phyloP scores from a whole-genome alignment of 768 basidiomycete genomes.

The Dioszegia aurantiaca region DNA sequence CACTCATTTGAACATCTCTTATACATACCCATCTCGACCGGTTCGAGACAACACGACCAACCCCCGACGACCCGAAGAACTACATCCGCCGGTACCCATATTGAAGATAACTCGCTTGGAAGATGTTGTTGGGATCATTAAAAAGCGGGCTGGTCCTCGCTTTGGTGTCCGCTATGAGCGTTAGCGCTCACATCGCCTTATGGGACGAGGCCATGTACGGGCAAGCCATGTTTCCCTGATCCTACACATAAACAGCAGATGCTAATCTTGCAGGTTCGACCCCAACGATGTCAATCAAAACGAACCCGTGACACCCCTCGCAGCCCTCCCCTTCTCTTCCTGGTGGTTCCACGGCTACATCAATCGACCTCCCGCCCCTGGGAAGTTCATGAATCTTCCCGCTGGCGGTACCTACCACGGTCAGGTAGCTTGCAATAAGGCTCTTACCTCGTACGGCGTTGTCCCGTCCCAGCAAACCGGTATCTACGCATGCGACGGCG shows the following conservation, averaged over 20 bases:
- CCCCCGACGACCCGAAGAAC: background rate
- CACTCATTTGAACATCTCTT: slow-evolving; percentile 2
- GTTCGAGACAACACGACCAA: background rate
- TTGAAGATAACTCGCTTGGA: background rate
- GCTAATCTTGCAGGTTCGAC: slow-evolving; percentile 24
- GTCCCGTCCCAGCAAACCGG: slow-evolving; percentile 30
- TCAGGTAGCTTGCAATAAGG: slow-evolving; percentile 45
- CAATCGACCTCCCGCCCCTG: slow-evolving; percentile 38
- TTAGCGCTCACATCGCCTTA: slow-evolving; percentile 29
- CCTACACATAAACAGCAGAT: background rate
- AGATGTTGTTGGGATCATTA: background rate
- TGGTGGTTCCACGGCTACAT: slow-evolving; percentile 52
- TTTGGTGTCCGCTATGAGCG: slow-evolving; percentile 1
- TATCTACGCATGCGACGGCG: slow-evolving; percentile 43
- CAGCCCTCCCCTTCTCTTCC: slow-evolving; percentile 36
- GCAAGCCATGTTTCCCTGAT: slow-evolving; percentile 20
- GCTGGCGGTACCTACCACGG: slow-evolving; percentile 43
- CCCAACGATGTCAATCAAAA: slow-evolving; percentile 42
- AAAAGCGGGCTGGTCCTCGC: slow-evolving; percentile 20
- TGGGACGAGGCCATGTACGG: slow-evolving; percentile 44
- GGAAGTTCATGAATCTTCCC: slow-evolving; percentile 41
- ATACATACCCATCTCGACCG: background rate
- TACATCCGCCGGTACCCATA: background rate
- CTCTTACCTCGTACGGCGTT: slow-evolving; percentile 32
- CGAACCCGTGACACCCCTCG: slow-evolving; percentile 41